Conservation (phyloP, 1,284 basidiomycete genomes). For the Schizophyllum commune region DNA sequence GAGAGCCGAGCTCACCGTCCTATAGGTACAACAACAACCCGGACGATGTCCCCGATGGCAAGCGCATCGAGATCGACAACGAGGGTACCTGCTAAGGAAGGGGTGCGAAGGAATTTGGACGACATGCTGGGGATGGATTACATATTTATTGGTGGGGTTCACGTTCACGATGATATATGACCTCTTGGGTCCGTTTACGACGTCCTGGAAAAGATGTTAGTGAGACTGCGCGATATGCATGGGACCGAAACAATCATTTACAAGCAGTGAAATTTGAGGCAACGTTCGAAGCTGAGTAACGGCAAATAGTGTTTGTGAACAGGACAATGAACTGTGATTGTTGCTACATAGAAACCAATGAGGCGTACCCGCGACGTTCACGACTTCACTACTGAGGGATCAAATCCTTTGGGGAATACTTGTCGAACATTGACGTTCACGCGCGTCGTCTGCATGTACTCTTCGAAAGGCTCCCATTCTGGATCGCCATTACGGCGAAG, state of each 20-base stretch:
- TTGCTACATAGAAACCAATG: not conserved
- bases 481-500: constrained; percentile 30
- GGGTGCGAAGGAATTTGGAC: not conserved
- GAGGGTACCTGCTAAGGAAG: not conserved
- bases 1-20: not conserved
- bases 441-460: constrained; percentile 59
- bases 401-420: constrained; percentile 70
- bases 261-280: no score
- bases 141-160: no score
- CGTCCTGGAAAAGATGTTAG: no score
- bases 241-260: no score
- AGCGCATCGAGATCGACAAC: not conserved
- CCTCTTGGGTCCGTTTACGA: no score
- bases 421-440: constrained; percentile 91
- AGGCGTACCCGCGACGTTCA: not conserved
- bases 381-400: constrained; percentile 22
- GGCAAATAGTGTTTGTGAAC: no score
- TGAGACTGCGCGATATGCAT: no score
- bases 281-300: no score
- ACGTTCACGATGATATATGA: no score
- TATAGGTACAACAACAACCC: not conserved
- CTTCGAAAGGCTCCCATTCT: constrained; percentile 52
- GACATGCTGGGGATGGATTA: not conserved
- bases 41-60: not conserved
- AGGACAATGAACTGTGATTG: no score